Base-by-base conservation (phyloP, 306 rosid genomes). In the Lablab purpureus region DNA sequence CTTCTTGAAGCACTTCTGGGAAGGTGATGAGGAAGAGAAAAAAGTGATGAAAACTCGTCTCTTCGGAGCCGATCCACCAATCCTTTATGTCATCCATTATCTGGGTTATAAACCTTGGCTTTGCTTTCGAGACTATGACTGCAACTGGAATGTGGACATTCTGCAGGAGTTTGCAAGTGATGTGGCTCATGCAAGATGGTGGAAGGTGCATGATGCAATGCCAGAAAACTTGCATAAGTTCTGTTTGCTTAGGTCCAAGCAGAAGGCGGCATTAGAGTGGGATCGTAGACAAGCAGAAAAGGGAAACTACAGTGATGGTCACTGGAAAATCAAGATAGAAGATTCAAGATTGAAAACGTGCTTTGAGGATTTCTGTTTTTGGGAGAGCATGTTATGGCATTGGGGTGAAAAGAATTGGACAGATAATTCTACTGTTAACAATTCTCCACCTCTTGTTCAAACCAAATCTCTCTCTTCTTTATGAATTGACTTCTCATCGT, bases 1-100 rank as follows among this genome's bases (percentile, higher is more conserved):
- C 85, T 93, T 89, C 89, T 87, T 93, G 92, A 93, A 93, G 84
- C 97, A 93, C 72, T 86, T 91, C 54, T 93, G 98, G 98, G 94
- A 89, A 87, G 93, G 97, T 11, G 97, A 93, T 27, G 93, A 87
- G 73, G 89, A 75, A 40, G 89, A 88, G 87, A 87, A 83, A 64
- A 93, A 88, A 71, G 78, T 49, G 67, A 86, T 45, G 87, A 93
- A 93, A 79, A 91, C 91, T 43, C 92, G 80, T 34, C 91, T 93
- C 69, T 93, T 91, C 13, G 91, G 84, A 77, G 91, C 93, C 14
- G 90, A 93, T 77, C 97, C 98, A 47, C 91, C 97, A 10, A 74
- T 86, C 76, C 93, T 93, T 23, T 93, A 88, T 77, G 97, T 93
- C 80, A 85, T 93, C 71, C 98, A 93, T 81, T 93, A 93, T 73